Evolutionary conservation across 1,284 basidiomycete genomes (phyloP).

Genomic region (Anthracocystis walkeri): DNA sequence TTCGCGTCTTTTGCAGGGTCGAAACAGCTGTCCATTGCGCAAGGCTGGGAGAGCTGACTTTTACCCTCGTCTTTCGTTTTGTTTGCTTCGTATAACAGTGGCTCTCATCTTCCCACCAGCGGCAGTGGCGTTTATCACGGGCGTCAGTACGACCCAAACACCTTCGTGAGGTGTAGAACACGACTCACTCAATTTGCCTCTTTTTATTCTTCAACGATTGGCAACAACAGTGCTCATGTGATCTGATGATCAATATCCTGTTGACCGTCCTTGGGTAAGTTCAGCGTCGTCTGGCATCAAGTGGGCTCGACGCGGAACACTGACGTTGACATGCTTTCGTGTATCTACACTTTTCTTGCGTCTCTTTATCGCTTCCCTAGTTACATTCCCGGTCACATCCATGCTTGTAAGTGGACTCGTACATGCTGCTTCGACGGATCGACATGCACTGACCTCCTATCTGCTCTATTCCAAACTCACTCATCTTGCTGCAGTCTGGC

Average conservation of each 20-base stretch:
- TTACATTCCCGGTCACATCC: slow-evolving; percentile 44
- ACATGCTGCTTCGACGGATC: too few relatives aligned
- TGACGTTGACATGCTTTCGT: not conserved
- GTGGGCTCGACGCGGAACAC: not conserved
- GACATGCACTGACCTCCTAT: not conserved
- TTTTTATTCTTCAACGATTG: not conserved
- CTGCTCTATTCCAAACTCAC: not conserved
- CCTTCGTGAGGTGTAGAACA: not conserved
- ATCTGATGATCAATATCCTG: slow-evolving; percentile 82
- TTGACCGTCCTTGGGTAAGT: slow-evolving; percentile 76
- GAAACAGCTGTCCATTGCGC: not conserved
- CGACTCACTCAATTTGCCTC: not conserved
- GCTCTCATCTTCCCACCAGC: slow-evolving; percentile 77
- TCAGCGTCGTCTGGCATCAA: not conserved
- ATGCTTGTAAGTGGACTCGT: slow-evolving; percentile 36
- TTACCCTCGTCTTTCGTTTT: not conserved
- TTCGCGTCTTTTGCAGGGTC: not conserved
- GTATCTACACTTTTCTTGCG: not conserved
- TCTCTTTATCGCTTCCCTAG: slow-evolving; percentile 1
- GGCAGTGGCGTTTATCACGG: slow-evolving; percentile 79
- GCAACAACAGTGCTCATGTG: slow-evolving; percentile 67
- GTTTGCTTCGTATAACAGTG: slow-evolving; percentile 65
- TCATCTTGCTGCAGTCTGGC: slow-evolving; percentile 33
- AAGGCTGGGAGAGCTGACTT: not conserved
- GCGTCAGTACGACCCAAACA: slow-evolving; percentile 62